Percentiles rank a stretch among this genome's conserved stretches.
Conservation (phyloP, 148 eudicot genomes). For the Chenopodium formosanum region DNA sequence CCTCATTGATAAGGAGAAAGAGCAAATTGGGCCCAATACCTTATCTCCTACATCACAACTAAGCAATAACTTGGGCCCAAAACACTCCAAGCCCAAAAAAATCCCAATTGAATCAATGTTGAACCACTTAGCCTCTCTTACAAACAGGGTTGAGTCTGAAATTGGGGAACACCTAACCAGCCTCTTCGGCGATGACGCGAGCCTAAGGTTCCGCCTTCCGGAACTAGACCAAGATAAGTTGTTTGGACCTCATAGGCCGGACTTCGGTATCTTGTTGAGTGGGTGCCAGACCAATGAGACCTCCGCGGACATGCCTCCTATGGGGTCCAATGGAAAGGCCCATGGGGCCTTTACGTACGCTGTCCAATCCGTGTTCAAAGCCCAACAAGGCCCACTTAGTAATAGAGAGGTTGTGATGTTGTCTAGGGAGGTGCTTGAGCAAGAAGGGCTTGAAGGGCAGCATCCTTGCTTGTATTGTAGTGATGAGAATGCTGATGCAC, state of each 20-base stretch:
- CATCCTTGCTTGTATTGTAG: constrained; percentile 82
- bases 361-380: constrained; percentile 44
- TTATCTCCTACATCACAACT: constrained; percentile 4
- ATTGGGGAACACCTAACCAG: constrained; percentile 46
- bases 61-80: constrained; percentile 6
- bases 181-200: constrained; percentile 47
- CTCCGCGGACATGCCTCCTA: constrained; percentile 42
- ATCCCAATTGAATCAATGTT: constrained; percentile 42
- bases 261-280: constrained; percentile 54
- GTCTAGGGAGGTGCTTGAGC: constrained; percentile 39
- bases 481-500: constrained; percentile 55
- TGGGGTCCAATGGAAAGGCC: constrained; percentile 34
- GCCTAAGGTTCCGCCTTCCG: constrained; percentile 42
- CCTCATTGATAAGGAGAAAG: constrained; percentile 63
- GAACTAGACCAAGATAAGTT: constrained; percentile 22
- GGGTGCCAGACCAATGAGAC: constrained; percentile 65
- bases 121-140: constrained; percentile 40
- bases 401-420: constrained; percentile 50
- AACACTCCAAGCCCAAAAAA: constrained; percentile 26
- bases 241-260: constrained; percentile 29
- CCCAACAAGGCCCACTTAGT: constrained; percentile 34
- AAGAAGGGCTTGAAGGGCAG: constrained; percentile 41
- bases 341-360: constrained; percentile 64
- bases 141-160: constrained; percentile 40
- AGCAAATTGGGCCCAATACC: constrained; percentile 61